phyloP scores from a whole-genome alignment of 371 early-diverging fungal species.

The Paraphysoderma sedebokerense region DNA sequence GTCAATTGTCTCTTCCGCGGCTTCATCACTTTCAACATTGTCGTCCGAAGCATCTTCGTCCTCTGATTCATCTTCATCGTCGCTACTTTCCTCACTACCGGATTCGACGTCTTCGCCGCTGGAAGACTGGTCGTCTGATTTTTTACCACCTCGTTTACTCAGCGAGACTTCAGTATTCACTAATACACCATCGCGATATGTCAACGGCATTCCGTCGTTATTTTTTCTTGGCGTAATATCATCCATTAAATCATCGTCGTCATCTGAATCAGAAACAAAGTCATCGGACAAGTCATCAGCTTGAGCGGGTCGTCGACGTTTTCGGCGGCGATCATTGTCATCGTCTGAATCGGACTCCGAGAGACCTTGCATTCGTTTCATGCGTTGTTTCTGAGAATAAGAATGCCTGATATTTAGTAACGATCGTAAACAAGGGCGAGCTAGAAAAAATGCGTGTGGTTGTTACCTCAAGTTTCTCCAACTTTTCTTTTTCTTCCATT shows the following conservation, averaged over 20 bases:
- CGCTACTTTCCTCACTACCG: constrained; percentile 6
- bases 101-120: background rate
- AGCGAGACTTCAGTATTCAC: constrained; percentile 19
- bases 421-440: background rate
- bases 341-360: constrained; percentile 5
- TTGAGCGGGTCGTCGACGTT: background rate
- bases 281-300: constrained; percentile 17
- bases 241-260: constrained; percentile 27
- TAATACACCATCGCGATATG: constrained; percentile 19
- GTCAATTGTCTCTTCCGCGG: constrained; percentile 15
- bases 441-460: background rate
- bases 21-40: constrained; percentile 23
- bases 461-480: constrained; percentile 68
- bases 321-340: background rate
- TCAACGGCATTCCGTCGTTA: constrained; percentile 6
- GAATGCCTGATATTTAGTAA: background rate
- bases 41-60: constrained; percentile 15
- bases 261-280: constrained; percentile 12
- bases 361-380: constrained; percentile 74
- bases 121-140: too few species aligned
- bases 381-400: constrained; percentile 31
- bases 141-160: constrained; percentile 1
- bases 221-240: background rate
- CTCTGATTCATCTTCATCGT: constrained; percentile 16
- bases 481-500: constrained; percentile 53